Evolutionary conservation across 805 yeast species (phyloP).

Genomic region (Yarrowia sp.): DNA sequence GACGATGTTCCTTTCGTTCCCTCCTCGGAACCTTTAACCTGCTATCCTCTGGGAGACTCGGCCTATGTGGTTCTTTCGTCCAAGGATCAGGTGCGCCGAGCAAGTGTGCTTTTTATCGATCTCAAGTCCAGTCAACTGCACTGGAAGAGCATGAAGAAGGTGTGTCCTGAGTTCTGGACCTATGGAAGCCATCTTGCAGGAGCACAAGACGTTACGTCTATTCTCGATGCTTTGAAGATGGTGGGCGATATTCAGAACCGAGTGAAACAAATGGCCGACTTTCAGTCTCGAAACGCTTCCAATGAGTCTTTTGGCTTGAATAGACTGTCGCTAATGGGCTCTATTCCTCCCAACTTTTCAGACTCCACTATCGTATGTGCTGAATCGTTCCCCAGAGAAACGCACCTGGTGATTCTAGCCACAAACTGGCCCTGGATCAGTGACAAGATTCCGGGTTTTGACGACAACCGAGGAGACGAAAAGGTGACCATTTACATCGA

Average conservation of each 20-base stretch:
- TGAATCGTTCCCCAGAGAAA: neutral
- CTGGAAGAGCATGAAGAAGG: conserved; percentile 18
- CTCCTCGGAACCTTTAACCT: conserved; percentile 6
- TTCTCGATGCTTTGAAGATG: conserved; percentile 16
- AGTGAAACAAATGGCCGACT: neutral
- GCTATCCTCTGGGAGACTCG: neutral
- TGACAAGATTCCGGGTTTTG: neutral
- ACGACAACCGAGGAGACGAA: neutral
- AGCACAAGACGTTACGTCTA: neutral
- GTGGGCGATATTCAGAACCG: conserved; percentile 1
- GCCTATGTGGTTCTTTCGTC: conserved; percentile 1
- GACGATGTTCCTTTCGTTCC: conserved; percentile 11
- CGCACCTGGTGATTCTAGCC: neutral
- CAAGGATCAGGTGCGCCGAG: conserved; percentile 4
- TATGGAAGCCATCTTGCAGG: conserved; percentile 9
- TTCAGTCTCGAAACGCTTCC: neutral
- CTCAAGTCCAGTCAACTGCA: neutral
- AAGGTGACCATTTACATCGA: conserved; percentile 2
- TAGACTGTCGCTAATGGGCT: neutral
- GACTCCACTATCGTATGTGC: neutral
- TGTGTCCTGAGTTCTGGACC: conserved; percentile 16
- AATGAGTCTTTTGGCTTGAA: neutral
- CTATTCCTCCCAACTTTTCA: neutral
- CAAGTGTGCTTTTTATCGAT: conserved; percentile 5
- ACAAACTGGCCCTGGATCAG: conserved; percentile 21